Base-by-base conservation (phyloP, 805 yeast genomes). In the Priceomyces medius region DNA sequence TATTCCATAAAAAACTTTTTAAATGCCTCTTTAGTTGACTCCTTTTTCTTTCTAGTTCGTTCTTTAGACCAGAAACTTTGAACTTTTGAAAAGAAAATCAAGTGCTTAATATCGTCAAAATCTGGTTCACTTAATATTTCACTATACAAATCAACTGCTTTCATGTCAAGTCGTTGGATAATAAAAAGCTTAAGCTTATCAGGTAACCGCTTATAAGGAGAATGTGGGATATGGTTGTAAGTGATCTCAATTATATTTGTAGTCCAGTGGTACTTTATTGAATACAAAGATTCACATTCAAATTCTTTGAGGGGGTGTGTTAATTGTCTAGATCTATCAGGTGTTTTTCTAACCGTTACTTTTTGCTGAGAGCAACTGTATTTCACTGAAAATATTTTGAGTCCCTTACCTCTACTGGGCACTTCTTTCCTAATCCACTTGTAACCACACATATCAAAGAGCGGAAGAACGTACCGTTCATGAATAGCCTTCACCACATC, bases 41-140 rank as follows among this genome's bases (percentile, higher is more conserved):
- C 47, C 16, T 47, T 46, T 29, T 46, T 51, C 41, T 35, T 40
- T 26, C 37, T 46, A 14, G 43, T 49, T 24, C 56, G 31, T 37
- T 43, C 50, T 27, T 49, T 48, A n/a, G 52, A 48, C 54, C 55
- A 51, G 38, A 31, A 52, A 16, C 54, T 44, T 41, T 52, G 56
- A 3, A 52, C 53, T 37, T 52, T 52, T 24, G 45, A 44, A 38
- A 48, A 48, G 26, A 38, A 44, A 24, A 52, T 45, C 23, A 40
- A 21, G 16, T 48, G 46, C 28, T 47, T 48, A 23, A 50, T 40
- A 16, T 45, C 46, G 16, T 27, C 29, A 37, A 52, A 50, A 26
- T 44, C 33, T 2, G 42, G 41, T 14, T 37, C 38, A 3, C 35
- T 40, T 17, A 51, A 20, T 18, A 51, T 48, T 20, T 50, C 50